Evolutionary conservation across 2,329 filamentous ascomycete species (phyloP).

Genomic region (Grosmannia huntii): DNA sequence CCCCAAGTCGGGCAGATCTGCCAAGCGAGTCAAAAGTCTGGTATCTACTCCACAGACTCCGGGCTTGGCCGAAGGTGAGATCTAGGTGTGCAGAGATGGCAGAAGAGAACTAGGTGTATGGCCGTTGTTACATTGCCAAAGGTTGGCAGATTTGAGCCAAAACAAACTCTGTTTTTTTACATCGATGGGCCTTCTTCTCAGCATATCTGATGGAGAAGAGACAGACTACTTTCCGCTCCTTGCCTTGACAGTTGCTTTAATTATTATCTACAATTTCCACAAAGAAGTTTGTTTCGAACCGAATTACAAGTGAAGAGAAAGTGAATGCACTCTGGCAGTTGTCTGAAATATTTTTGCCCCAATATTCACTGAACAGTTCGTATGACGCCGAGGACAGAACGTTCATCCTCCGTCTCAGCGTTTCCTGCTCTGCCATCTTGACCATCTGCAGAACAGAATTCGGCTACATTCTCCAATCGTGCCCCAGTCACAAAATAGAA

Average conservation of each 20-base stretch:
- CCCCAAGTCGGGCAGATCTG: slow-evolving; percentile 1
- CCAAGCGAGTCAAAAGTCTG: slow-evolving; percentile 5
- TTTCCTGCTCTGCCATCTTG: not conserved
- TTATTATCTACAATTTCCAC: too few species aligned
- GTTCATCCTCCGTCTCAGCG: not conserved
- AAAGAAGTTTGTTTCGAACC: too few species aligned
- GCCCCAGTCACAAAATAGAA: not conserved
- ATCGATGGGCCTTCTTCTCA: not conserved
- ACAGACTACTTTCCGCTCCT: too few species aligned
- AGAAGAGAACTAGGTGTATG: not conserved
- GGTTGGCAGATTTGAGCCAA: not conserved
- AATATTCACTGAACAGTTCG: not conserved
- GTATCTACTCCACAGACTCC: not conserved
- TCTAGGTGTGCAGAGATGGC: not conserved
- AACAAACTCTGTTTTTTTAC: not conserved
- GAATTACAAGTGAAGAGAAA: not conserved
- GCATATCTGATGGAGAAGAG: not conserved
- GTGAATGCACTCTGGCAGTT: not conserved
- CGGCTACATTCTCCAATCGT: not conserved
- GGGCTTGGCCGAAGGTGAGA: not conserved
- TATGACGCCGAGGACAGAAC: not conserved
- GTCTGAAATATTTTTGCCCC: not conserved
- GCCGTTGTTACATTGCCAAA: not conserved
- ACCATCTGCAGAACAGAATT: not conserved
- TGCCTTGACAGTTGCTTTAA: too few species aligned